A percentile compares a stretch with the other conserved stretches of the same genome.
Evolutionary conservation across 2,329 filamentous ascomycete species (phyloP).

Genomic region (Calonectria ilicicola): DNA sequence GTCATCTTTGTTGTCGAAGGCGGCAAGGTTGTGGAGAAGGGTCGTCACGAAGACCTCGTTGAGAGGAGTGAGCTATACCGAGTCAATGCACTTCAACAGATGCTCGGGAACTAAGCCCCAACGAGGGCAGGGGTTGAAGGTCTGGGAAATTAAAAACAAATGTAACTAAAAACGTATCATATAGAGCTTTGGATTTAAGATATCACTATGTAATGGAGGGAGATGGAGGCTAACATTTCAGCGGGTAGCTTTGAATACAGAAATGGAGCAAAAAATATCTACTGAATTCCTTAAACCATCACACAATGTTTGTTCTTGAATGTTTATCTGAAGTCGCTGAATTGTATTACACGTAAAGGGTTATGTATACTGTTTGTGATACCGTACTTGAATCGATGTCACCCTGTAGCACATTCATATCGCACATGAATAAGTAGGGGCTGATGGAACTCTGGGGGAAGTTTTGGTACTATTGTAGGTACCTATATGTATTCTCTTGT

Average conservation of each 20-base stretch:
- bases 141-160: not conserved
- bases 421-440: not conserved
- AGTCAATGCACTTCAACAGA: constrained; percentile 65
- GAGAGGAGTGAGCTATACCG: constrained; percentile 65
- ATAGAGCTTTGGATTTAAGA: constrained; percentile 5
- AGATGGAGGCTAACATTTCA: not conserved
- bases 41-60: constrained; percentile 66
- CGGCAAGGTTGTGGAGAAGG: constrained; percentile 63
- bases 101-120: constrained; percentile 44
- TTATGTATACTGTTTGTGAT: not conserved
- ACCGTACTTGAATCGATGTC: not conserved
- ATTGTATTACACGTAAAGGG: not conserved
- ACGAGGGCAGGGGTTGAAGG: not conserved
- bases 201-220: constrained; percentile 3
- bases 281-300: not conserved
- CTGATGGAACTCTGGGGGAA: not conserved
- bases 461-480: not conserved
- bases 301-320: not conserved
- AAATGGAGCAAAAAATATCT: not conserved
- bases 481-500: not conserved
- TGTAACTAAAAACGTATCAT: not conserved
- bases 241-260: not conserved
- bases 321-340: not conserved
- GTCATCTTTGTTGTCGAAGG: constrained; percentile 69
- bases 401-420: not conserved